These are phyloP conservation scores for Alternaria sp. DNA, from an alignment of 2,329 filamentous ascomycete genomes.

Conservation along the genomic window DNA sequence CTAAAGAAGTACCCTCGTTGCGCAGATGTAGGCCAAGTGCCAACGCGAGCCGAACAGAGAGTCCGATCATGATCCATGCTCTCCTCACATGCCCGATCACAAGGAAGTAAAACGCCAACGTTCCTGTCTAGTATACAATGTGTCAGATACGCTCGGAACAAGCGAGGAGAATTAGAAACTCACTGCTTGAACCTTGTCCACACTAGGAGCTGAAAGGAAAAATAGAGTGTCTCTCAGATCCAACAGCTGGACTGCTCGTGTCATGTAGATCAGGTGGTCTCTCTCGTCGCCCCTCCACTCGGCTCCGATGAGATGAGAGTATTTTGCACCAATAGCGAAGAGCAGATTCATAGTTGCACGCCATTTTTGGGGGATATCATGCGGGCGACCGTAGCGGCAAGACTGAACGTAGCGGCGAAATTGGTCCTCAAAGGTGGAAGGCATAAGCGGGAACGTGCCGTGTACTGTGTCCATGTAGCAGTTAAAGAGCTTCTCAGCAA, in stretches of 20 bases:
- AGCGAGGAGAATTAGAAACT: conserved; percentile 34
- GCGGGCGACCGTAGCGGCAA: conserved; percentile 15
- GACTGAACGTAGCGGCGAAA: conserved; percentile 28
- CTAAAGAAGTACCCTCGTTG: conserved; percentile 42
- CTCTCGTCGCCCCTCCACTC: conserved; percentile 41
- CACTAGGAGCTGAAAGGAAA: conserved; percentile 43
- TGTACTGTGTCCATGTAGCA: conserved; percentile 51
- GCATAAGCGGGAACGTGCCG: conserved; percentile 44
- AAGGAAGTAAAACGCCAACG: conserved; percentile 40
- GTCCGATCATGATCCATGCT: conserved; percentile 50
- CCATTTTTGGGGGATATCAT: conserved; percentile 37
- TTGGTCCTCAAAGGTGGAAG: conserved; percentile 33
- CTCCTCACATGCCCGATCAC: conserved; percentile 39
- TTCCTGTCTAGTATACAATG: conserved; percentile 25
- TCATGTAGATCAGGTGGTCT: conserved; percentile 53
- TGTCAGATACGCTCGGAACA: conserved; percentile 14
- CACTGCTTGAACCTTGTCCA: conserved; percentile 52
- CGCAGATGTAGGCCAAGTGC: conserved; percentile 52
- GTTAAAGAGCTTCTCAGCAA: conserved; percentile 46
- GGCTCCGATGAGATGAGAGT: conserved; percentile 45
- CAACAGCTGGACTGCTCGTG: conserved; percentile 38
- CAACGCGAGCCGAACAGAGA: conserved; percentile 50
- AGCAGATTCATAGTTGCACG: conserved; percentile 53
- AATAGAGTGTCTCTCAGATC: conserved; percentile 29
- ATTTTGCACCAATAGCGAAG: conserved; percentile 54